phyloP scores from a whole-genome alignment of 441 rosid genomes.

The Adansonia rubrostipa region DNA sequence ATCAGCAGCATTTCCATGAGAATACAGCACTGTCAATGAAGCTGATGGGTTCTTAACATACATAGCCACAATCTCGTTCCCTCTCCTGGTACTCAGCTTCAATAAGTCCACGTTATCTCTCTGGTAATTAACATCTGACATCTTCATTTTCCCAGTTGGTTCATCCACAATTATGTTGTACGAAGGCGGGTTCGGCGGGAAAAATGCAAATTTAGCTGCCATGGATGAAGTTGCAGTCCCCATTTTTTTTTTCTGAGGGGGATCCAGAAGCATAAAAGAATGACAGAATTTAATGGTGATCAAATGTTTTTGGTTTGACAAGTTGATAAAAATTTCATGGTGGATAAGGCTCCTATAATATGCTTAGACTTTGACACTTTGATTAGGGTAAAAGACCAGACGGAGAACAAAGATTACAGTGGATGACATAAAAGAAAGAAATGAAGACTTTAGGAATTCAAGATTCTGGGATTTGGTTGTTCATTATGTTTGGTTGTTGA shows the following conservation, averaged over 20 bases:
- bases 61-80: conserved; percentile 53
- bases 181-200: conserved; percentile 64
- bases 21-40: conserved; percentile 51
- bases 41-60: conserved; percentile 53
- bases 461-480: conserved; percentile 26
- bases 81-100: conserved; percentile 48
- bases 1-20: conserved; percentile 69
- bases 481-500: conserved; percentile 37
- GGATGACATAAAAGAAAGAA: conserved; percentile 13
- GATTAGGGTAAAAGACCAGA: conserved; percentile 11
- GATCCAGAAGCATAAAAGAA: background rate
- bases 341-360: background rate
- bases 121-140: conserved; percentile 40
- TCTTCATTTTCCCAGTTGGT: conserved; percentile 48
- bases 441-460: background rate
- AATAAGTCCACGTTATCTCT: conserved; percentile 49
- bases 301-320: background rate
- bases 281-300: background rate
- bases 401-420: conserved; percentile 1
- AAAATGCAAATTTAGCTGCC: conserved; percentile 64
- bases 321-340: conserved; percentile 32
- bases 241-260: conserved; percentile 30
- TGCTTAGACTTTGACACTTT: background rate
- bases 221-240: conserved; percentile 61
- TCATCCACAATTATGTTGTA: conserved; percentile 45